Evolutionary conservation across 148 eudicot species (phyloP), one percentile per base, ranked within the genome.

Genomic region (Diospyros lotus): DNA sequence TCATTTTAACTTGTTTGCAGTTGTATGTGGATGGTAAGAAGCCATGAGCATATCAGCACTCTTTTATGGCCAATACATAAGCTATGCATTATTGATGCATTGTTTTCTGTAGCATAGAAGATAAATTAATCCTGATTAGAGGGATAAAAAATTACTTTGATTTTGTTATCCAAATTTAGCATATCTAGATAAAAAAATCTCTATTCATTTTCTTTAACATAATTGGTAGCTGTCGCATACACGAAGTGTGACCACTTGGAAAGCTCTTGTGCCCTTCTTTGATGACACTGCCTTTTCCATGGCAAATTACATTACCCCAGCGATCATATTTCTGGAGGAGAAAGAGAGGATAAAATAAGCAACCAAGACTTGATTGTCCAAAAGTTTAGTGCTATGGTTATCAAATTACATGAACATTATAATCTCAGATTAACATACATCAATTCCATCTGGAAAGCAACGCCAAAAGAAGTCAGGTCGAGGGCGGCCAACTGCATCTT

Each of bases 211-310:
- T 8, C 8, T 8, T 48, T 8, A 48, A 11, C 2, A 1, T 6
- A 68, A 51, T 9, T 17, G 45, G 10, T 44, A 39, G 53, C 44
- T 4, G 8, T 4, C 8, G 1, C 81, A 74, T 54, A 82, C 85
- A 78, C 53, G 82, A 72, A 72, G 85, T 75, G 71, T 82, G 85
- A 12, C 85, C 85, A 58, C 85, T 82, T 15, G 85, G 85, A 18
- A 82, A 82, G 68, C 85, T 82, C 72, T 82, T 82, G 66, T 82
- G 85, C 42, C 85, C 85, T 72, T 82, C 85, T 55, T 28, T 82
- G 15, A 82, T 64, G 12, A 44, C 79, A 43, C 66, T 76, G 2
- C 9, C 60, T 9, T 73, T 53, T 39, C 85, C 85, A 72, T 79
- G 79, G 72, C 85, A 82, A 3, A 75, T 63, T 64, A 82, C 85